Percentiles rank a stretch among this genome's conserved stretches.
phyloP scores from a whole-genome alignment of 345 rosid species.

The Eucalyptus curtisii region DNA sequence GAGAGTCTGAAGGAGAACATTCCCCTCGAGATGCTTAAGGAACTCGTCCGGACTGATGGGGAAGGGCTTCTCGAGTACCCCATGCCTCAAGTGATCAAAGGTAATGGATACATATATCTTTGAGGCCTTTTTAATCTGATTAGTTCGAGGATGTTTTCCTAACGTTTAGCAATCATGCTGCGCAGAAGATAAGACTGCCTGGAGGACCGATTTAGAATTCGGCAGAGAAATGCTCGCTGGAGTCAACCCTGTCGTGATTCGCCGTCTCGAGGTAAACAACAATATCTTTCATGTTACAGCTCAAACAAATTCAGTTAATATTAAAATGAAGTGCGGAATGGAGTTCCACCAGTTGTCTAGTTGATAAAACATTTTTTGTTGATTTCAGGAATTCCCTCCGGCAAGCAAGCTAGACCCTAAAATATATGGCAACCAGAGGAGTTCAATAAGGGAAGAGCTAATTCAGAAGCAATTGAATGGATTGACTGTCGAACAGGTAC shows the following conservation, averaged over 20 bases:
- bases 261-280: conserved; percentile 11
- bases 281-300: background rate
- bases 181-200: conserved; percentile 19
- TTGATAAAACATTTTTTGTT: background rate
- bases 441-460: conserved; percentile 35
- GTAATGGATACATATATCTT: background rate
- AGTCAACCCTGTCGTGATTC: conserved; percentile 20
- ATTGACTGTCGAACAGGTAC: conserved; percentile 35
- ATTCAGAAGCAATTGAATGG: conserved; percentile 51
- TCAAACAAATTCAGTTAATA: background rate
- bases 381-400: conserved; percentile 63
- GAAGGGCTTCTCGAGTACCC: conserved; percentile 18
- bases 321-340: background rate
- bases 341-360: background rate
- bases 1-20: conserved; percentile 7
- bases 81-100: conserved; percentile 23
- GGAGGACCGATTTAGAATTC: conserved; percentile 39
- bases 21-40: conserved; percentile 24
- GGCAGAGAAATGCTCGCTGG: conserved; percentile 31
- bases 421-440: conserved; percentile 52
- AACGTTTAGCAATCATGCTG: background rate
- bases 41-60: conserved; percentile 17
- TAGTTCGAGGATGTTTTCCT: background rate
- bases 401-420: conserved; percentile 46
- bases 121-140: background rate